Conservation (phyloP, 1,284 basidiomycete species). For the Boletus mariae region DNA sequence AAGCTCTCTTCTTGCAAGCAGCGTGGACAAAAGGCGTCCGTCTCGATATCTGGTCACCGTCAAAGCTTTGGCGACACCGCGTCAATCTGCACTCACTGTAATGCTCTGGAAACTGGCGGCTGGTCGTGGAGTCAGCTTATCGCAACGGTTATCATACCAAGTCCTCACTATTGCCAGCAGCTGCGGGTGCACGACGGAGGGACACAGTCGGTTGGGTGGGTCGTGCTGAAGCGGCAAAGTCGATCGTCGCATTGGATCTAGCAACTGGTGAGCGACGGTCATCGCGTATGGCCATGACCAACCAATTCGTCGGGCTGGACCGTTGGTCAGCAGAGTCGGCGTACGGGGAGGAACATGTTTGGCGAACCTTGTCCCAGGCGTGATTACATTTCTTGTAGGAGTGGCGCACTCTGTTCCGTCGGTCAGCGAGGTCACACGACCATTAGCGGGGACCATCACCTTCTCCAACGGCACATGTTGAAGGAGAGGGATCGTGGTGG, state of each 20-base stretch:
- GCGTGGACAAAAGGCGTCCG: conserved; percentile 41
- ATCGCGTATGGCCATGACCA: conserved; percentile 15
- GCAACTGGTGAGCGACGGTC: conserved; percentile 15
- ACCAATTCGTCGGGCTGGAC: conserved; percentile 55
- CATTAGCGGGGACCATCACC: conserved; percentile 15
- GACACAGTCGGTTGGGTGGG: conserved; percentile 57
- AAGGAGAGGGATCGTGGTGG: conserved; percentile 7
- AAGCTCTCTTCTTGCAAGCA: conserved; percentile 30
- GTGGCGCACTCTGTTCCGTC: conserved; percentile 30
- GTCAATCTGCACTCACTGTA: conserved; percentile 41
- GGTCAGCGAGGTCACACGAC: conserved; percentile 6
- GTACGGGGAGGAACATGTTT: conserved; percentile 10
- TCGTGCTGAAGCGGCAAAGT: conserved; percentile 66
- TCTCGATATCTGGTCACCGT: conserved; percentile 38
- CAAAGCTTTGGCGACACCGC: conserved; percentile 8
- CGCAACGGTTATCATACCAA: conserved; percentile 8
- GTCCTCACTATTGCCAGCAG: conserved; percentile 74
- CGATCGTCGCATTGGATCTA: conserved; percentile 58
- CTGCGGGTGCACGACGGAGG: conserved; percentile 52
- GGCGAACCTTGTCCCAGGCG: conserved; percentile 50
- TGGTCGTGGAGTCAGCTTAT: conserved; percentile 32
- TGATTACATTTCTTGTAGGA: conserved; percentile 50
- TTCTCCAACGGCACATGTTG: conserved; percentile 33
- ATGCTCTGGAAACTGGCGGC: conserved; percentile 67
- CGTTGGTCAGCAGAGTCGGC: conserved; percentile 12